Evolutionary conservation across 2,329 filamentous ascomycete species (phyloP), one percentile per base, ranked within the genome.

Genomic region (Colletotrichum tabaci): DNA sequence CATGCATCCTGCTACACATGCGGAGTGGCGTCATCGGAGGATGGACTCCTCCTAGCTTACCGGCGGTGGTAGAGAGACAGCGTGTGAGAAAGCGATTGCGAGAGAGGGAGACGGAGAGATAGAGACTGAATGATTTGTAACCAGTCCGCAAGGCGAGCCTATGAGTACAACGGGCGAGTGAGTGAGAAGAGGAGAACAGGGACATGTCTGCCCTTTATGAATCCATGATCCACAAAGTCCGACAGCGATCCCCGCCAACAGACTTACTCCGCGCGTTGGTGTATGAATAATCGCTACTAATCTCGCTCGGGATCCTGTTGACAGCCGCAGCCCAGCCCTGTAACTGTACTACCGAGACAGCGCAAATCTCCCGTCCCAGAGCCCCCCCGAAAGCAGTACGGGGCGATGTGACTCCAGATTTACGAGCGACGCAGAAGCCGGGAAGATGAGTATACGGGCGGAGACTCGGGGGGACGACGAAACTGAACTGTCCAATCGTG

Each of bases 371-470:
- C 52, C 58, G 47, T 21, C 5, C 21, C 3, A 50, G 21, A 47
- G 63, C 26, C 6, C 35, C 6, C 35, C 64, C 38, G 52, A 58
- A 30, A 26, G 23, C 16, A 18, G 40, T 21, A 38, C 6, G 26
- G 21, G 12, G n/a, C n/a, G 35, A 23, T 67, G 57, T 38, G 66
- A 71, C 50, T 18, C 18, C 26, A 71, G 68, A 71, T 67, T 63
- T 68, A 71, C 58, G 65, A 60, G 38, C 50, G 15, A 26, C 40
- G 53, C 65, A 68, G 46, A 47, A 49, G 65, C 35, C 21, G 55
- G 30, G 30, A 35, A 35, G 8, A 35, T 35, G 8, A 35, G 8
- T 9, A 30, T 46, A 47, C 57, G 44, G 52, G 56, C 38, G 57
- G 50, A 21, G 18, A 18, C 8, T 30, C 16, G 13, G 10, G 21